Evolutionary conservation across 177 flowering plant species (phyloP), one percentile per base, ranked within the genome.

Genomic region (Tripterygium wilfordii): DNA sequence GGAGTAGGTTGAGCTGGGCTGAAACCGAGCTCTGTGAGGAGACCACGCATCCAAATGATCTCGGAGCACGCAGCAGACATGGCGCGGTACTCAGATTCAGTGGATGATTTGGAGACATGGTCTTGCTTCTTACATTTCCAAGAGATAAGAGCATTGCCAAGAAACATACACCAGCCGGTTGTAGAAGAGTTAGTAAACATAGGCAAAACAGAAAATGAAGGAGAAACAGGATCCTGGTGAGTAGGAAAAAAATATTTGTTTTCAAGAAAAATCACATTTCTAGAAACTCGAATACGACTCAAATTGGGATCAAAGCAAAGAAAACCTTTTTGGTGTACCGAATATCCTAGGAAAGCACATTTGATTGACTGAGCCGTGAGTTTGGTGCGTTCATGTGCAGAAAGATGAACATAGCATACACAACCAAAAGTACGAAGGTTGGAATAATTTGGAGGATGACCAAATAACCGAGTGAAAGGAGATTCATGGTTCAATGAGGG

Each of bases 11-110:
- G 5, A 21, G 21, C 0, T 16, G 23, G 49, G 14, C 32, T 13
- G 25, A 39, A 26, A 10, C 49, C 26, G n/a, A 54, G 36, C 7
- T 53, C 47, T 10, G 1, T 26, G 0, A 60, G 19, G 3, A 60
- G 7, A 0, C 45, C 49, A 3, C 44, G 42, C 15, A 53, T 21
- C 52, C 58, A 60, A 13, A 60, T 6, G 16, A 56, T n/a, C n/a
- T n/a, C n/a, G n/a, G n/a, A n/a, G n/a, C n/a, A n/a, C n/a, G n/a
- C n/a, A n/a, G n/a, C n/a, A n/a, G n/a, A n/a, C n/a, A n/a, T n/a
- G n/a, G n/a, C n/a, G n/a, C n/a, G n/a, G n/a, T n/a, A n/a, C n/a
- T n/a, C n/a, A n/a, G n/a, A n/a, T n/a, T n/a, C n/a, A n/a, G n/a
- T n/a, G n/a, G n/a, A n/a, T n/a, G n/a, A n/a, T n/a, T n/a, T n/a